Evolutionary conservation across 1,284 basidiomycete species (phyloP), one percentile per base, ranked within the genome.

Genomic region (Ceraceosorus guamensis): DNA sequence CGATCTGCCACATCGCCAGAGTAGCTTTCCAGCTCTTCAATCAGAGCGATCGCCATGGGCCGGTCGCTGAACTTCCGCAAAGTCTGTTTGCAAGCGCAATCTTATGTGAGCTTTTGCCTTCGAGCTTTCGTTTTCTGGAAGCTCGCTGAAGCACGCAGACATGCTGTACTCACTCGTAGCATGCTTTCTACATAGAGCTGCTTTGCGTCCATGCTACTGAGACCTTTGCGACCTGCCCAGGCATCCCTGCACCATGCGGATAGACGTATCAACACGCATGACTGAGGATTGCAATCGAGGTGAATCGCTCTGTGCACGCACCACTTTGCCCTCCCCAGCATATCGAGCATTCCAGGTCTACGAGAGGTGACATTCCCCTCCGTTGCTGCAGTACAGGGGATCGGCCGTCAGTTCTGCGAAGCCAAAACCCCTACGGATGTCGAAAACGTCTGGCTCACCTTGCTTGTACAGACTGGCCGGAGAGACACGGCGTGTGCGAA

Each of bases 281-380:
- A 47, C 44, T 14, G 39, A 56, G 11, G 30, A n/a, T 13, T 31
- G 8, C 47, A 52, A 41, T 48, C 44, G 50, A 30, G 30, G 34
- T 33, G 30, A 30, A 24, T 44, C 18, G 16, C 37, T 30, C 44
- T 49, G 33, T 16, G 24, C 4, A 52, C 81, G 51, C 64, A 90
- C 91, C 91, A 96, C 79, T 96, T 96, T 16, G 92, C 91, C 64
- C 91, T 82, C 35, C 89, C 90, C 11, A 96, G 80, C 84, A 95
- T 87, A 75, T 97, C 90, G 80, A 86, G 89, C 41, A 93, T 84
- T 13, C 86, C 87, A n/a, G 91, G 91, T 44, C 91, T 82, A 34
- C 85, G 79, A 13, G 84, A 80, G 55, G 82, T 82, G 45, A 92
- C 88, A 77, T 93, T 89, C 31, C 90, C 90, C 46, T 87, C 84